A percentile compares a stretch with the other conserved stretches of the same genome.
Evolutionary conservation across 1,284 basidiomycete genomes (phyloP).

Genomic region (Heterobasidion occidentale): DNA sequence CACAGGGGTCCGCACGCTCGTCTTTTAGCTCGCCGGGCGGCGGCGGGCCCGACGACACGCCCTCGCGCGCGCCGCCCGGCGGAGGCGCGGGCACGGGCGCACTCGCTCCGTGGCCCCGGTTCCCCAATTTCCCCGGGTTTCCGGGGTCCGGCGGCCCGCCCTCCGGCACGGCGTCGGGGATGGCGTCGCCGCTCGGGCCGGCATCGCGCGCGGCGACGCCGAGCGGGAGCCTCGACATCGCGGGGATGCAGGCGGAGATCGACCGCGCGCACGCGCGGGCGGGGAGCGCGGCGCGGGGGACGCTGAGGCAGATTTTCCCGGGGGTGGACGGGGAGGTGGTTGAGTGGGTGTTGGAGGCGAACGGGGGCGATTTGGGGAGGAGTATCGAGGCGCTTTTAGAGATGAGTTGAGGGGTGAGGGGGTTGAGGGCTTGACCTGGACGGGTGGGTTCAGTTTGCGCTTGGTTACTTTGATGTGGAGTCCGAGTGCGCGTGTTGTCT

Average conservation of each 20-base stretch:
- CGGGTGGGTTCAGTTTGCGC: no score
- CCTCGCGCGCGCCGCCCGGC: constrained; percentile 27
- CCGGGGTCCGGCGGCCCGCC: not conserved
- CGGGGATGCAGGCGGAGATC: constrained; percentile 71
- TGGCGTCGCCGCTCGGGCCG: not conserved
- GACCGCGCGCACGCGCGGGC: constrained; percentile 68
- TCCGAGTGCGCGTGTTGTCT: no score
- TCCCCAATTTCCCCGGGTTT: no score
- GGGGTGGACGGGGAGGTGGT: constrained; percentile 70
- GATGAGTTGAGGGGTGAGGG: constrained; percentile 3
- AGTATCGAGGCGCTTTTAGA: constrained; percentile 83
- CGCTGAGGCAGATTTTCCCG: constrained; percentile 84
- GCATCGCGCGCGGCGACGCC: constrained; percentile 60
- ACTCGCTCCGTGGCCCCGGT: not conserved
- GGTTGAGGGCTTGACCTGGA: no score
- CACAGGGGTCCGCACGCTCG: constrained; percentile 19
- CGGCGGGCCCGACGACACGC: constrained; percentile 5
- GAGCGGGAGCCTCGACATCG: constrained; percentile 47
- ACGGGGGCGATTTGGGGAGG: constrained; percentile 81
- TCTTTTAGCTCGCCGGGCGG: constrained; percentile 11
- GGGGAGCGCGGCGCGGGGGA: constrained; percentile 56
- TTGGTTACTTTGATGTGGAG: no score
- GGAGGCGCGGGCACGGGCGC: constrained; percentile 15
- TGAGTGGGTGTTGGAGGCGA: constrained; percentile 82
- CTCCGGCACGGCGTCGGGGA: not conserved